Conservation (phyloP, 2,329 filamentous ascomycete species). For the Botryosphaeria dothidea region DNA sequence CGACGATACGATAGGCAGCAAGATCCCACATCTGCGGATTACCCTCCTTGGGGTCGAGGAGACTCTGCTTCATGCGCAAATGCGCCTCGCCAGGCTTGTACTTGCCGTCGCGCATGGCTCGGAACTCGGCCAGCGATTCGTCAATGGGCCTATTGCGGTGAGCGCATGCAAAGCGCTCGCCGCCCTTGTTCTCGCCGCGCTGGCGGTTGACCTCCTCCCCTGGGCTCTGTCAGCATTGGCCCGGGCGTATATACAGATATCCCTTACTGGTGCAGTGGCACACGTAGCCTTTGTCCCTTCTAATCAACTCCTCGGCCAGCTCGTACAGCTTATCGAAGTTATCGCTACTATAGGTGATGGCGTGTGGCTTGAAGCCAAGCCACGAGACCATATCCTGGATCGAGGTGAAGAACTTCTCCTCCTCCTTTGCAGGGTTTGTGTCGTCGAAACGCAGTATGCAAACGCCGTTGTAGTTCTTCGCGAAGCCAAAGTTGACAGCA, state of each 20-base stretch:
- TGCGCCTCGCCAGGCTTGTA: conserved; percentile 83
- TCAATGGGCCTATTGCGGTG: conserved; percentile 76
- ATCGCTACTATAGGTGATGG: conserved; percentile 85
- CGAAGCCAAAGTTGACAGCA: conserved; percentile 94
- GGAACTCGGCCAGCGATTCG: conserved; percentile 78
- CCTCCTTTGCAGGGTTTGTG: conserved; percentile 91
- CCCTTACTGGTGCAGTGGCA: conserved; percentile 73
- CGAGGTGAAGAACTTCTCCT: conserved; percentile 85
- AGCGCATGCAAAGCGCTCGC: conserved; percentile 74
- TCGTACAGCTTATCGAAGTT: conserved; percentile 88
- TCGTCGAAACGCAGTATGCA: conserved; percentile 85
- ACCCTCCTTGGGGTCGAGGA: conserved; percentile 60
- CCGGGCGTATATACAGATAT: not conserved
- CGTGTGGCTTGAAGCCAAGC: conserved; percentile 79
- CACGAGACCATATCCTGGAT: conserved; percentile 86
- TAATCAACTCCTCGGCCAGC: conserved; percentile 81
- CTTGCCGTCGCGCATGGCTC: conserved; percentile 87
- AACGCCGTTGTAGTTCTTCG: conserved; percentile 75
- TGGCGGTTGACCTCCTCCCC: conserved; percentile 83
- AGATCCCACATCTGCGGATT: conserved; percentile 98
- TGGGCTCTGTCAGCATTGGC: conserved; percentile 31
- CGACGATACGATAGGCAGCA: conserved; percentile 82
- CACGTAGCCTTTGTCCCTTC: conserved; percentile 70
- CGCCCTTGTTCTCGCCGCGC: conserved; percentile 68
- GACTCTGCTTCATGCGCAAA: conserved; percentile 89